Evolutionary conservation across 176 grass and related monocot genomes (phyloP).

Genomic region (Eragrostis curvula): DNA sequence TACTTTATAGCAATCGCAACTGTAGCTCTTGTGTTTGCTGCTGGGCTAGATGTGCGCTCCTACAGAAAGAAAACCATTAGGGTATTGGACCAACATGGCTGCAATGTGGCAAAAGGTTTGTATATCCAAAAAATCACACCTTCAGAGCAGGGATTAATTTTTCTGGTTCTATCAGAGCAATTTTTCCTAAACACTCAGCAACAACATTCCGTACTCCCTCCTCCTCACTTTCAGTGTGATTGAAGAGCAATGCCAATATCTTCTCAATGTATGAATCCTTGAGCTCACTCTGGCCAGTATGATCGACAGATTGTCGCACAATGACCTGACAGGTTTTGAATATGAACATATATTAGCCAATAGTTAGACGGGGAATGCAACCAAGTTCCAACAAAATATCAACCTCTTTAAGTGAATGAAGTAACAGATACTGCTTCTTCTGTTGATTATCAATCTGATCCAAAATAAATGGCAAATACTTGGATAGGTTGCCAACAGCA

Average conservation of each 20-base stretch:
- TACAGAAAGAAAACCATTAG: constrained; percentile 35
- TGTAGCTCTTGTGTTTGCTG: constrained; percentile 88
- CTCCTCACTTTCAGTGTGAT: constrained; percentile 96
- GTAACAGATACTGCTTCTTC: constrained; percentile 91
- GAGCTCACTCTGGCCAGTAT: constrained; percentile 73
- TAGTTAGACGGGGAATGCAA: neutral
- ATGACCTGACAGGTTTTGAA: constrained; percentile 59
- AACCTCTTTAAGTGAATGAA: constrained; percentile 97
- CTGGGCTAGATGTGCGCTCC: constrained; percentile 69
- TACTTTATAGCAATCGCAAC: constrained; percentile 94
- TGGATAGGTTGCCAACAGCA: constrained; percentile 90
- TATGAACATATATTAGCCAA: constrained; percentile 21
- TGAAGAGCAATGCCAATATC: constrained; percentile 89
- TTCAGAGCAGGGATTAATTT: constrained; percentile 83
- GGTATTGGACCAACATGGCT: neutral
- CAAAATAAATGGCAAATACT: constrained; percentile 92
- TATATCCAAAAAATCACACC: constrained; percentile 42
- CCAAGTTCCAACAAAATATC: constrained; percentile 18
- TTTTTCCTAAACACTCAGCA: constrained; percentile 93
- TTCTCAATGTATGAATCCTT: constrained; percentile 84
- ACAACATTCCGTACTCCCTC: constrained; percentile 96
- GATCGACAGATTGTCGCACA: constrained; percentile 74
- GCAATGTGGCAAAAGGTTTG: neutral
- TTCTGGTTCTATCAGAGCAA: constrained; percentile 83
- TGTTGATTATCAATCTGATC: constrained; percentile 97